Evolutionary conservation across 2,329 filamentous ascomycete species (phyloP).

Genomic region (Biscogniauxia marginata): DNA sequence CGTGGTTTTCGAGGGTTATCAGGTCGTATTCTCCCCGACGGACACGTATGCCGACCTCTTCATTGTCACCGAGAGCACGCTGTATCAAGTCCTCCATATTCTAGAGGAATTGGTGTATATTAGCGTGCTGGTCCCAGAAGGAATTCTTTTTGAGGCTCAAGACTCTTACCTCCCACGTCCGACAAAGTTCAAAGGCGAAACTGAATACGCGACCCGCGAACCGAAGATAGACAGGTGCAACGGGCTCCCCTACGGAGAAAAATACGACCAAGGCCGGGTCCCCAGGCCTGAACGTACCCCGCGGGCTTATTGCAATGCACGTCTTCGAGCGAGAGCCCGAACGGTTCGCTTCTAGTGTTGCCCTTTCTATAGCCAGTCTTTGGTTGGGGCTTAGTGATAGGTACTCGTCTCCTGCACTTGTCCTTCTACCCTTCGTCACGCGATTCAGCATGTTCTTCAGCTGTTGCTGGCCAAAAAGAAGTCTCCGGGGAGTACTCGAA

Average conservation of each 20-base stretch:
- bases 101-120: neutral
- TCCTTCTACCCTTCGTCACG: no score
- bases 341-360: neutral
- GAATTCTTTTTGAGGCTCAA: no score
- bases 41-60: neutral
- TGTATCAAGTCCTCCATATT: neutral
- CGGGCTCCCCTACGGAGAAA: neutral
- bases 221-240: neutral
- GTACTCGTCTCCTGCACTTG: neutral
- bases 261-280: neutral
- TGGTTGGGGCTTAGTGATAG: neutral
- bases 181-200: neutral
- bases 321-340: neutral
- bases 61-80: neutral
- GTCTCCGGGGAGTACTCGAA: neutral
- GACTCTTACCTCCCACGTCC: neutral
- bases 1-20: neutral
- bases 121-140: no score
- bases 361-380: neutral
- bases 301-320: neutral
- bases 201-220: neutral
- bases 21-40: neutral
- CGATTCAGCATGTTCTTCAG: neutral
- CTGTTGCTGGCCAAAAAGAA: neutral
- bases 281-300: neutral